Conservation (phyloP, 768 basidiomycete species). For the Symmetrospora coprosmae region DNA sequence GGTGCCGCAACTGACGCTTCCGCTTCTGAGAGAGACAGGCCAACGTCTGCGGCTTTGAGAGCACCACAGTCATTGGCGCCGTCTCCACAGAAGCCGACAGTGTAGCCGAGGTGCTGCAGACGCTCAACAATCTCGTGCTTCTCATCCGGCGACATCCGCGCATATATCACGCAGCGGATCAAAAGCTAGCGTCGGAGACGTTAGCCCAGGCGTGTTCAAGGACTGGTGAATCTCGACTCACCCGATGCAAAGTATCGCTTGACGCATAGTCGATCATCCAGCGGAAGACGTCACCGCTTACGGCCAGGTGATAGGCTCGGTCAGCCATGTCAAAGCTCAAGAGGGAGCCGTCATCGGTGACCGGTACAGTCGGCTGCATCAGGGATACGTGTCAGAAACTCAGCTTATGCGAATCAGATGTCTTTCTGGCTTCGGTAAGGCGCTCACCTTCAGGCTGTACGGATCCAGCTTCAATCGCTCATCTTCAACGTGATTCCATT, state of each 20-base stretch:
- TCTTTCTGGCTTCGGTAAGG: too few species aligned
- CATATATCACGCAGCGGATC: constrained; percentile 88
- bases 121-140: constrained; percentile 97
- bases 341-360: constrained; percentile 53
- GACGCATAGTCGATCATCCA: constrained; percentile 97
- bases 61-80: constrained; percentile 98
- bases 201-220: too few species aligned
- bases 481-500: constrained; percentile 90
- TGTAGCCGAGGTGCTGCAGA: constrained; percentile 81
- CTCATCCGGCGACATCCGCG: constrained; percentile 98
- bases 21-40: constrained; percentile 87
- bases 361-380: constrained; percentile 43
- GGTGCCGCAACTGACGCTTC: constrained; percentile 98
- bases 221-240: constrained; percentile 40
- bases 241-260: constrained; percentile 81
- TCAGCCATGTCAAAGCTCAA: constrained; percentile 39
- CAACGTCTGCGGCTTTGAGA: constrained; percentile 94
- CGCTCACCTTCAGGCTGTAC: constrained; percentile 55
- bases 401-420: not conserved
- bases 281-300: constrained; percentile 89
- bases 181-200: constrained; percentile 53
- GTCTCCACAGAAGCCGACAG: constrained; percentile 95
- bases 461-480: constrained; percentile 65
- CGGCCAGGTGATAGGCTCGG: constrained; percentile 69
- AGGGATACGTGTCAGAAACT: not conserved